These are phyloP conservation scores for Macrolepiota dolichaula DNA, from an alignment of 768 basidiomycete genomes.

Conservation along the genomic window DNA sequence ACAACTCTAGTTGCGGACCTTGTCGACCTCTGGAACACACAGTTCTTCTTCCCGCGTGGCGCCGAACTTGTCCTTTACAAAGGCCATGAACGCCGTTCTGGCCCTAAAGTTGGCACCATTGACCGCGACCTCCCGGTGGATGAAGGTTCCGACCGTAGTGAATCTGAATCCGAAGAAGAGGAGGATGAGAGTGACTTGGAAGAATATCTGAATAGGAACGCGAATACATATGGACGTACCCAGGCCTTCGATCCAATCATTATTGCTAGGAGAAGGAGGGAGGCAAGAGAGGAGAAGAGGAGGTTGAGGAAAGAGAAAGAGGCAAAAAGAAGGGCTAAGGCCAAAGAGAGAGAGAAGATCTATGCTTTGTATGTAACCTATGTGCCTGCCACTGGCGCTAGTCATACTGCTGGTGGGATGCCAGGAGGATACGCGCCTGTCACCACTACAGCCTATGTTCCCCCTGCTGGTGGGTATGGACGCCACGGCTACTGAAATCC, in stretches of 20 bases:
- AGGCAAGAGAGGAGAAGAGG: constrained; percentile 59
- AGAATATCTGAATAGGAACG: constrained; percentile 7
- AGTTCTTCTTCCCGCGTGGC: constrained; percentile 71
- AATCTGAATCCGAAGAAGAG: constrained; percentile 32
- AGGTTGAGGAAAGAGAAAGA: constrained; percentile 64
- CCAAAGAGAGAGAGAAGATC: constrained; percentile 45
- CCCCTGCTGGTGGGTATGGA: constrained; percentile 9
- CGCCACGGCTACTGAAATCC: constrained; percentile 15
- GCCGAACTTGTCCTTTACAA: constrained; percentile 82
- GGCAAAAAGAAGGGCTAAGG: constrained; percentile 52
- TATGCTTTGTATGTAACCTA: constrained; percentile 65
- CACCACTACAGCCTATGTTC: neutral
- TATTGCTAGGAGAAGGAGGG: constrained; percentile 50
- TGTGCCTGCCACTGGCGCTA: constrained; percentile 25
- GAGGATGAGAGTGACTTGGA: constrained; percentile 34
- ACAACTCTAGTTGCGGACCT: constrained; percentile 65
- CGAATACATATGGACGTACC: neutral
- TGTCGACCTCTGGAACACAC: constrained; percentile 75
- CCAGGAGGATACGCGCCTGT: constrained; percentile 18
- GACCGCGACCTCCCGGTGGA: constrained; percentile 53
- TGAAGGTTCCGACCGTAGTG: constrained; percentile 30
- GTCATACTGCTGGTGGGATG: constrained; percentile 14
- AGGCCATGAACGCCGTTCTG: constrained; percentile 76
- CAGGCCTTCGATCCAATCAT: constrained; percentile 16
- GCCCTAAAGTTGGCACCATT: constrained; percentile 47